These are phyloP conservation scores for Xylona heveae DNA, from an alignment of 495 filamentous ascomycete species.

Conservation along the genomic window DNA sequence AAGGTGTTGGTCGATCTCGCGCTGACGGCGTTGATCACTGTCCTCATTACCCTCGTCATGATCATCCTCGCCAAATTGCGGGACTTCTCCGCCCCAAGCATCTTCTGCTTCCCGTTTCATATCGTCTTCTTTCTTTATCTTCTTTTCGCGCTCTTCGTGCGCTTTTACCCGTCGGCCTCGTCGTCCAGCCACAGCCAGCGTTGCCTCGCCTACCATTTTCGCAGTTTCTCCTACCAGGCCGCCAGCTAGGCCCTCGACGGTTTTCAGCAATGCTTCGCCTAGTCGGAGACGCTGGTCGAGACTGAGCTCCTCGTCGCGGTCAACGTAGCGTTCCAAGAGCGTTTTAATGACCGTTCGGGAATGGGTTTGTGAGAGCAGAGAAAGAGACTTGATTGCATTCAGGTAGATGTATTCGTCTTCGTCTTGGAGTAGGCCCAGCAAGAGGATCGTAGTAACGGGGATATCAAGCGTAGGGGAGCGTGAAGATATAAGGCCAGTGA, in stretches of 20 bases:
- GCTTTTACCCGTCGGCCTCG: conserved; percentile 31
- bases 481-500: conserved; percentile 39
- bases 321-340: conserved; percentile 47
- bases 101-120: conserved; percentile 25
- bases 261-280: conserved; percentile 50
- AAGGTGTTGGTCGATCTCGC: too few species aligned
- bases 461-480: conserved; percentile 48
- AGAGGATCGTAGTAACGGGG: conserved; percentile 38
- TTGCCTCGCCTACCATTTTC: conserved; percentile 31
- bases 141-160: conserved; percentile 27
- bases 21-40: conserved; percentile 1
- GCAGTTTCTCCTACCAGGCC: conserved; percentile 36
- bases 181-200: conserved; percentile 45
- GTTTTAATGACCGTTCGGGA: conserved; percentile 41
- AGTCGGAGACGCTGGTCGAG: conserved; percentile 50
- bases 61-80: conserved; percentile 8
- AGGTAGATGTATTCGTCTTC: conserved; percentile 59
- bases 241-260: conserved; percentile 42
- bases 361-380: conserved; percentile 40
- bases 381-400: conserved; percentile 44
- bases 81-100: conserved; percentile 29
- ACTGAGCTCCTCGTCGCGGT: conserved; percentile 30
- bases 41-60: conserved; percentile 22
- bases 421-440: conserved; percentile 44
- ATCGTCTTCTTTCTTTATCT: conserved; percentile 23